phyloP scores from a whole-genome alignment of 139 green algal species.

The Asterochloris erici region DNA sequence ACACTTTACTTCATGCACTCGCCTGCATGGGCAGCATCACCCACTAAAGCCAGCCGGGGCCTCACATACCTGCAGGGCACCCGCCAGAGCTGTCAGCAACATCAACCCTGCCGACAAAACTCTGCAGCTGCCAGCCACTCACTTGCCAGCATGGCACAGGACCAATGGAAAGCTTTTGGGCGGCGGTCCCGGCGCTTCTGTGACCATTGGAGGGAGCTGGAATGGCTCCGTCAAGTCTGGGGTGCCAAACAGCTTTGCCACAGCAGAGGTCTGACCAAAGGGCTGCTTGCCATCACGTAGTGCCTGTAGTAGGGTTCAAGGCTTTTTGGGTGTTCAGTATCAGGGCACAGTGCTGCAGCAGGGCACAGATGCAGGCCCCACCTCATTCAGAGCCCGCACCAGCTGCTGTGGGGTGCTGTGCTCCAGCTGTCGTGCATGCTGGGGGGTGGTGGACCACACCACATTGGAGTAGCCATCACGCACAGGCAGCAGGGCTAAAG shows the following conservation, averaged over 20 bases:
- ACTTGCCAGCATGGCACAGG: slow-evolving; percentile 61
- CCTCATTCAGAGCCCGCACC: slow-evolving; percentile 35
- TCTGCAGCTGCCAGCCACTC: neutral
- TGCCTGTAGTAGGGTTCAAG: too few species aligned
- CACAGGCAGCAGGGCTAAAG: slow-evolving; percentile 78
- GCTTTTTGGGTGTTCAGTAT: too few species aligned
- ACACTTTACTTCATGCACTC: too few species aligned
- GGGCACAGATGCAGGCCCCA: neutral
- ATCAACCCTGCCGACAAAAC: neutral
- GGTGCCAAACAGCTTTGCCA: too few species aligned
- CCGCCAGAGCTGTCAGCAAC: too few species aligned
- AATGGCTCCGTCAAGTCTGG: neutral
- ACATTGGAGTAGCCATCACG: slow-evolving; percentile 61
- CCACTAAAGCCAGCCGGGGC: slow-evolving; percentile 70
- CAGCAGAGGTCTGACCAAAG: too few species aligned
- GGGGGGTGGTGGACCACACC: slow-evolving; percentile 70
- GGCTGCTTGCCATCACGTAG: too few species aligned
- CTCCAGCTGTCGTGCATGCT: slow-evolving; percentile 56
- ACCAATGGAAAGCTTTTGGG: slow-evolving; percentile 64
- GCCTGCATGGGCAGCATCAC: slow-evolving; percentile 68
- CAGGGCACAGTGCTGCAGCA: too few species aligned
- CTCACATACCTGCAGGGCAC: slow-evolving; percentile 56
- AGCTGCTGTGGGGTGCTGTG: slow-evolving; percentile 3
- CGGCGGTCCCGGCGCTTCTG: slow-evolving; percentile 33
- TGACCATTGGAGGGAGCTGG: slow-evolving; percentile 45